Base-by-base conservation (phyloP, 2,329 filamentous ascomycete species). In the Moelleriella libera region DNA sequence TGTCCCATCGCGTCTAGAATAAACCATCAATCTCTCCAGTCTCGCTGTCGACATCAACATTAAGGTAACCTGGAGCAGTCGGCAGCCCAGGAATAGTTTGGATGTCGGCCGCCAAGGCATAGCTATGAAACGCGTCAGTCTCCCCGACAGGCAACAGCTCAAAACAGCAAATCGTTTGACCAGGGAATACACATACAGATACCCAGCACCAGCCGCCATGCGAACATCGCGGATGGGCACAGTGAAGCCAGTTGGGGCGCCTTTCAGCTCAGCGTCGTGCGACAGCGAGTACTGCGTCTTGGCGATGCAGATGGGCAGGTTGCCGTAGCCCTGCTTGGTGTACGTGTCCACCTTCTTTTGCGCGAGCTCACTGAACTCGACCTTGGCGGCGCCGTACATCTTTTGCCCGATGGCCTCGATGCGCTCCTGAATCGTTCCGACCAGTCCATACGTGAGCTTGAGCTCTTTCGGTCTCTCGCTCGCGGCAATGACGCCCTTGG, bases 281-380 rank as follows among this genome's bases (percentile, higher is more conserved):
- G 85, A 92, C 45, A 98, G 75, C 34, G 87, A 94, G 71, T 98
- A 98, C 67, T 98, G 92, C 11, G 92, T 98, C 81, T 98, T 98
- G 52, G 92, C 92, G 54, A 97, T 79, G 65, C 92, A 98, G 60
- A 97, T 95, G 37, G 92, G 92, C 54, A 98, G 71, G 65, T 95
- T 88, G 28, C 84, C 85, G 58, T 90, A 94, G 43, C 92, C 92
- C 66, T 97, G 92, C 62, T 80, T 80, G 32, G 85, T 89, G 68
- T 97, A 98, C 6, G 83, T 89, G 62, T 96, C 89, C 54, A 97
- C 85, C 78, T 98, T 97, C 71, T 88, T 87, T 71, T 94, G 88
- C 0, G 92, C 92, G 46, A 92, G 75, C 64, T 95, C 88, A 62
- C 85, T 94, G 68, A 98, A 92, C 68, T 95, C 87, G 51, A 97